Evolutionary conservation across 805 yeast species (phyloP).

Genomic region (Candida arabinofermentans): DNA sequence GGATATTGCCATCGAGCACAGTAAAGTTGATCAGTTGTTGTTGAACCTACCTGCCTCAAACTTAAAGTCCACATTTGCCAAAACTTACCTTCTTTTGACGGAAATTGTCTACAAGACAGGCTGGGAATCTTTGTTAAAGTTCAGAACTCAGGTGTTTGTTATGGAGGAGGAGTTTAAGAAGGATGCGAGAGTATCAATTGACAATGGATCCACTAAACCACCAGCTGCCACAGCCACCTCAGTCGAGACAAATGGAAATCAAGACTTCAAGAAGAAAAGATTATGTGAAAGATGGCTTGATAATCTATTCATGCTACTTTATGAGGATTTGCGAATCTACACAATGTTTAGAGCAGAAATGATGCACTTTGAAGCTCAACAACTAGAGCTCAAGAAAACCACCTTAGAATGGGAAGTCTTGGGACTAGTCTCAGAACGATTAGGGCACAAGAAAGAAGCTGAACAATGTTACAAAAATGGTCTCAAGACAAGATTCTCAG

Average conservation of each 20-base stretch:
- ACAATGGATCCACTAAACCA: constrained; percentile 5
- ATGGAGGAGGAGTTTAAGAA: constrained; percentile 62
- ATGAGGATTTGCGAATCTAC: constrained; percentile 74
- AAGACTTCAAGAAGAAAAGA: constrained; percentile 57
- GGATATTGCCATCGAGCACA: constrained; percentile 64
- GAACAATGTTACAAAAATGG: constrained; percentile 78
- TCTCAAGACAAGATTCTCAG: constrained; percentile 70
- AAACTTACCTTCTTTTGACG: constrained; percentile 58
- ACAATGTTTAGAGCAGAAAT: constrained; percentile 93
- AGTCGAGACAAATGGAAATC: constrained; percentile 5
- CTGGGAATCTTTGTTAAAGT: constrained; percentile 62
- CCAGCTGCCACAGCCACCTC: constrained; percentile 3
- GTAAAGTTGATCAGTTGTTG: constrained; percentile 57
- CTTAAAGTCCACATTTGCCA: constrained; percentile 53
- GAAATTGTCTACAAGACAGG: constrained; percentile 64
- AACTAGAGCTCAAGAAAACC: constrained; percentile 69
- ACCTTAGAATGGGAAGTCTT: constrained; percentile 90
- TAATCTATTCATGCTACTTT: constrained; percentile 61
- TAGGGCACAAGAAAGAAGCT: constrained; percentile 86
- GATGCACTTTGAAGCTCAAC: constrained; percentile 85
- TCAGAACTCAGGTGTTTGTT: constrained; percentile 61
- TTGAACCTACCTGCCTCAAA: constrained; percentile 65
- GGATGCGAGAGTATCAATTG: constrained; percentile 18
- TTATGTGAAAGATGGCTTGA: constrained; percentile 75
- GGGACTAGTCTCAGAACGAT: constrained; percentile 79